phyloP scores from a whole-genome alignment of 805 yeast species.

The Saturnispora dispora region DNA sequence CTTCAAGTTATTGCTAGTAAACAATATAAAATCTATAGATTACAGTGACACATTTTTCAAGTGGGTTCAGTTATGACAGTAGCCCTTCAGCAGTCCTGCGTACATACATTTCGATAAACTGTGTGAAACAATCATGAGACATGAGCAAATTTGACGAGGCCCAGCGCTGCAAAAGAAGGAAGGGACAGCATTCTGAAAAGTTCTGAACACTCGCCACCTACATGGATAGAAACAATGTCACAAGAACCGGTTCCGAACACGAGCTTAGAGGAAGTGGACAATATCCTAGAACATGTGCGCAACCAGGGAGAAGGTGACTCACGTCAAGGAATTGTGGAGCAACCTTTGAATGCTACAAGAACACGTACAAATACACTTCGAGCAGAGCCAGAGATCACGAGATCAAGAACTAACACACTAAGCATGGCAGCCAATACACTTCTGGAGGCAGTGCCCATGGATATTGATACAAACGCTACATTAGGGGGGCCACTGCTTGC shows the following conservation, averaged over 20 bases:
- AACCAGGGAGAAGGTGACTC: no score
- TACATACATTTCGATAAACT: not conserved
- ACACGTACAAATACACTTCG: constrained; percentile 10
- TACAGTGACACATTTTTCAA: no score
- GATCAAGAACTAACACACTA: constrained; percentile 11
- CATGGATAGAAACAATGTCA: not conserved
- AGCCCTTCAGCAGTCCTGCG: no score
- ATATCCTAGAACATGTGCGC: not conserved
- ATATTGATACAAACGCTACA: constrained; percentile 8
- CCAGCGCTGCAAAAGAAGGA: not conserved
- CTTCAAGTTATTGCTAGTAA: no score
- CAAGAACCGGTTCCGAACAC: not conserved
- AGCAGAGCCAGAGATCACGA: not conserved
- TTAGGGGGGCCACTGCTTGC: constrained; percentile 5
- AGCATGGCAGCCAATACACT: not conserved
- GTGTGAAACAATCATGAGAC: not conserved
- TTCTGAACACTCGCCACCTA: not conserved
- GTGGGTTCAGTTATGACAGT: no score
- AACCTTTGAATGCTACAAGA: not conserved
- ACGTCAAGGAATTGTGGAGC: not conserved
- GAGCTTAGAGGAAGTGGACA: not conserved
- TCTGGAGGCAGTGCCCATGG: constrained; percentile 11
- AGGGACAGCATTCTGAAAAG: not conserved
- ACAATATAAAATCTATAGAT: no score
- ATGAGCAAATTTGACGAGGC: not conserved